Conservation (phyloP, 768 basidiomycete genomes). For the Lactarius indigo region DNA sequence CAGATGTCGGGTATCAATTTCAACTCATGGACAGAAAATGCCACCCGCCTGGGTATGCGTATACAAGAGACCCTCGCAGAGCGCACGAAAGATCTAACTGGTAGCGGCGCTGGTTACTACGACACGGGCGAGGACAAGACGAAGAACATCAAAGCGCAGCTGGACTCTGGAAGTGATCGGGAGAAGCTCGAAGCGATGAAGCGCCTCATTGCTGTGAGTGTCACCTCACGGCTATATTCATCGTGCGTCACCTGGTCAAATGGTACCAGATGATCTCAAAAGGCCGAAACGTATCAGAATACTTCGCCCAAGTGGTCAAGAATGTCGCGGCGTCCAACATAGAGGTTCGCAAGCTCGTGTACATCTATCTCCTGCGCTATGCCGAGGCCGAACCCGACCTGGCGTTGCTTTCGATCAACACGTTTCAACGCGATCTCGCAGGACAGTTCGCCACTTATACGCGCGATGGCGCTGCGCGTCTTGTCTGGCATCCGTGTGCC, state of each 20-base stretch:
- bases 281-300: constrained; percentile 84
- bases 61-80: constrained; percentile 82
- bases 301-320: constrained; percentile 97
- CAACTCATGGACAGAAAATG: constrained; percentile 69
- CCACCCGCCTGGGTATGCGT: constrained; percentile 75
- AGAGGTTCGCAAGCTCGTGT: constrained; percentile 94
- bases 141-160: constrained; percentile 77
- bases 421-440: constrained; percentile 96
- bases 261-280: constrained; percentile 81
- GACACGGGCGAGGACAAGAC: constrained; percentile 77
- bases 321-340: constrained; percentile 91
- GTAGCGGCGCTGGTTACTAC: constrained; percentile 54
- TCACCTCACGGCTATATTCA: not conserved
- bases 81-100: constrained; percentile 68
- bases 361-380: constrained; percentile 94
- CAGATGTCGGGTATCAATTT: constrained; percentile 32
- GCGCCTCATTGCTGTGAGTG: constrained; percentile 82
- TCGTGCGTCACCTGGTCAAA: constrained; percentile 8
- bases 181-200: constrained; percentile 97
- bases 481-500: constrained; percentile 88
- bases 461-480: constrained; percentile 93
- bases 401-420: constrained; percentile 93
- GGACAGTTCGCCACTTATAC: constrained; percentile 88
- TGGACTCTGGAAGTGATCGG: constrained; percentile 83
- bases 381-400: constrained; percentile 93